Percentiles rank a stretch among this genome's conserved stretches.
phyloP scores from a whole-genome alignment of 192 early-diverging fungal genomes.

The Coemansia nantahalensis region DNA sequence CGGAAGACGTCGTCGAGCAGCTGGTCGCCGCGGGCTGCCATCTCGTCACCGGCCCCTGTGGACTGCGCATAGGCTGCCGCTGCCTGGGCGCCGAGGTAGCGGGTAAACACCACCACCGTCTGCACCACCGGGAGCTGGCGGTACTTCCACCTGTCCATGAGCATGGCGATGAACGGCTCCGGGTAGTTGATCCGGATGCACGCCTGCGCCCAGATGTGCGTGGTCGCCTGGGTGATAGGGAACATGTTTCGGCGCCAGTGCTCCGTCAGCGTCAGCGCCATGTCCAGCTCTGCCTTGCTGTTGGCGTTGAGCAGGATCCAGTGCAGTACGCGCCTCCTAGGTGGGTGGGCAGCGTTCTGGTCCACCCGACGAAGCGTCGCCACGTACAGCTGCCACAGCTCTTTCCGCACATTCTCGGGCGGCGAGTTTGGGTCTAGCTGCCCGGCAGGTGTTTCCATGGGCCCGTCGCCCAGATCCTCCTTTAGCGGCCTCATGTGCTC shows the following conservation, averaged over 20 bases:
- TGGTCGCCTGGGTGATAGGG: slow-evolving; percentile 42
- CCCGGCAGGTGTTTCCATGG: slow-evolving; percentile 1
- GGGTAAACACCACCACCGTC: slow-evolving; percentile 24
- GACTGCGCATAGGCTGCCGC: neutral
- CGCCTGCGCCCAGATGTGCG: slow-evolving; percentile 32
- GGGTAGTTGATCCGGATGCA: slow-evolving; percentile 30
- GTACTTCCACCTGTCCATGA: slow-evolving; percentile 51
- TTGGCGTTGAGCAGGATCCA: slow-evolving; percentile 31
- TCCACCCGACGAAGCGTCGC: slow-evolving; percentile 19
- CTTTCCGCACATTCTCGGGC: slow-evolving; percentile 16
- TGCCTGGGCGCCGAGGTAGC: slow-evolving; percentile 14
- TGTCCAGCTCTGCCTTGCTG: slow-evolving; percentile 28
- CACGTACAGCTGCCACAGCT: slow-evolving; percentile 31
- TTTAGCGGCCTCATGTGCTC: no score
- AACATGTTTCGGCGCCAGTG: slow-evolving; percentile 38
- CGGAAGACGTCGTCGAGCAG: slow-evolving; percentile 39
- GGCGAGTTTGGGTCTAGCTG: slow-evolving; percentile 6
- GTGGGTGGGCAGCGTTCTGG: slow-evolving; percentile 6
- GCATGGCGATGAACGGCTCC: slow-evolving; percentile 18
- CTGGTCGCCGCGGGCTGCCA: neutral
- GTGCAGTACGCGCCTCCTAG: slow-evolving; percentile 27
- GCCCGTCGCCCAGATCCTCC: slow-evolving; percentile 1
- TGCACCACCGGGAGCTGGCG: slow-evolving; percentile 35
- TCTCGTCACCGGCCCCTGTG: neutral
- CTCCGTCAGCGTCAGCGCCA: slow-evolving; percentile 10